Base-by-base conservation (phyloP, 352 stramenopile species). In the Phytophthora lateralis region DNA sequence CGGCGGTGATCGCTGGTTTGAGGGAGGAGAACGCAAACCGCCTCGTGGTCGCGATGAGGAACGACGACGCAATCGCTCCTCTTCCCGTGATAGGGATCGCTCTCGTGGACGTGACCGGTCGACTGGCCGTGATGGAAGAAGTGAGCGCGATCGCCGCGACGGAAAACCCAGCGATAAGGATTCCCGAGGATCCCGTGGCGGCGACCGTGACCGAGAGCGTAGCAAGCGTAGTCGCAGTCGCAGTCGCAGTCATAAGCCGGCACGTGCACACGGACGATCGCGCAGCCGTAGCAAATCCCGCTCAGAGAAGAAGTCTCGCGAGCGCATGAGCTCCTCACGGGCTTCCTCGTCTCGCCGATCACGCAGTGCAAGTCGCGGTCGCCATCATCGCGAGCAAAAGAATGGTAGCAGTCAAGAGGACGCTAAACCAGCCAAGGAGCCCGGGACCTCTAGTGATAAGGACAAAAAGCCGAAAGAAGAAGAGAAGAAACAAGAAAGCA, bases 271-370 rank as follows among this genome's bases (percentile, higher is more conserved):
- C 20, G 72, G 18, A 47, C 73, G 72, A 37, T 71, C 75, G 29
- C 74, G 79, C 44, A 91, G 79, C 55, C 77, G 75, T 43, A 91
- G 82, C 54, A 61, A 71, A 32, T 84, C 75, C 2, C 82, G 76
- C 34, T 61, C 56, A n/a, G 69, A 74, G 17, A 81, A 79, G 32
- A 71, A 66, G 38, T 52, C 56, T 32, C 71, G 68, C n/a, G 75
- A 83, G 2, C 67, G 70, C 20, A 62, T 60, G 5, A 74, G 73
- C 14, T 74, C 60, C 7, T 73, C 60, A 21, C 48, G 57, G 21
- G 54, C 55, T 15, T 70, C 69, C 12, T 70, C 69, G 26, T 69
- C 60, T 6, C 64, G 71, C 46, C 72, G 78, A 35, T 88, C 79
- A 30, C 77, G 73, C 29, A 89, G 78, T 60, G 49, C 49, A 50